Conservation (phyloP, 495 filamentous ascomycete species). For the Niebla homalea region DNA sequence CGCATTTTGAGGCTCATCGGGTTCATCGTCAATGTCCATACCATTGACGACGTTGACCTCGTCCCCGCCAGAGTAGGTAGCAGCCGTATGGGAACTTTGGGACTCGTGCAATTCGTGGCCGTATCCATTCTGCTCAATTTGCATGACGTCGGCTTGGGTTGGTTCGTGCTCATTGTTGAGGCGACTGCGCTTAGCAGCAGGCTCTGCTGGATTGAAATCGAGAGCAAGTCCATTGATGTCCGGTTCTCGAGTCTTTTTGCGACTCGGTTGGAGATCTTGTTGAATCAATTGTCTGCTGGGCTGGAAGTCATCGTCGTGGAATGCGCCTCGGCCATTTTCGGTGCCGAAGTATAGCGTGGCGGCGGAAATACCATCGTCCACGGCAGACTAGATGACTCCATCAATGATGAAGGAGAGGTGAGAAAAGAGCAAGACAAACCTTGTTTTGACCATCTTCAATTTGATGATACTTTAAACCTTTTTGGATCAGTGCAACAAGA, state of each 20-base stretch:
- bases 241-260: constrained; percentile 29
- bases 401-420: neutral
- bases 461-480: constrained; percentile 63
- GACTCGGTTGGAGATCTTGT: neutral
- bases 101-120: constrained; percentile 7
- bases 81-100: constrained; percentile 28
- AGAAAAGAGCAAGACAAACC: constrained; percentile 31
- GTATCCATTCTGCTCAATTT: constrained; percentile 14
- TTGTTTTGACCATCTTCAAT: constrained; percentile 47
- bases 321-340: constrained; percentile 18
- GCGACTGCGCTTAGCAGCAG: constrained; percentile 19
- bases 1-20: constrained; percentile 28
- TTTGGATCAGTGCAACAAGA: constrained; percentile 61
- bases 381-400: neutral
- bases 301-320: constrained; percentile 15
- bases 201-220: constrained; percentile 23
- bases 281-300: neutral
- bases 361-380: constrained; percentile 9
- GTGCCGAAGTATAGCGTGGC: constrained; percentile 39
- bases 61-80: constrained; percentile 29
- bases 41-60: constrained; percentile 23
- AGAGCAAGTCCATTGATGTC: constrained; percentile 26
- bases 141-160: constrained; percentile 20
- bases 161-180: constrained; percentile 30
- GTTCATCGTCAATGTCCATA: constrained; percentile 45